A percentile compares a stretch with the other conserved stretches of the same genome.
phyloP scores from a whole-genome alignment of 179 eudicot species.

The Beta lomatogona region DNA sequence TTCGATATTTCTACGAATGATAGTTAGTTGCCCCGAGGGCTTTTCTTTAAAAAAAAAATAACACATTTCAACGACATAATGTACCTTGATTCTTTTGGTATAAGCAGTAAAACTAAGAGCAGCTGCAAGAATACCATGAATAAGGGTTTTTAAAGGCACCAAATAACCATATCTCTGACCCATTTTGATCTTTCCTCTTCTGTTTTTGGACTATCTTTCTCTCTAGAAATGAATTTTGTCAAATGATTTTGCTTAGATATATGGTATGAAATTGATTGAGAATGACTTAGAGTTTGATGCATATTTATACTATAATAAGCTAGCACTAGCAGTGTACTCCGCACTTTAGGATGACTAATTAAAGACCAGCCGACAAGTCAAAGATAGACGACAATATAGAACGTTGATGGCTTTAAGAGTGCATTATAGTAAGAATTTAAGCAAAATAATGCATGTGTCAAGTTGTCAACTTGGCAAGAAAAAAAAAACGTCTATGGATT shows the following conservation, averaged over 20 bases:
- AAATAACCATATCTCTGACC: neutral
- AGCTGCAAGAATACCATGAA: constrained; percentile 13
- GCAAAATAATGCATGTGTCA: neutral
- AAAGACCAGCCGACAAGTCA: neutral
- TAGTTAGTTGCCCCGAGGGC: too few species aligned
- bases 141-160: constrained; percentile 7
- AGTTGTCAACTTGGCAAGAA: neutral
- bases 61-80: too few species aligned
- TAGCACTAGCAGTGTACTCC: neutral
- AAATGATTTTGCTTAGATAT: neutral
- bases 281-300: neutral
- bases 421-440: too few species aligned
- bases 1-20: too few species aligned
- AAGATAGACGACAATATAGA: neutral
- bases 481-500: neutral
- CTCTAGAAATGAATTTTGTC: neutral
- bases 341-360: neutral
- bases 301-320: neutral
- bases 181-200: constrained; percentile 1
- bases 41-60: too few species aligned
- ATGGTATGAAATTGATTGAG: neutral
- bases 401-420: neutral
- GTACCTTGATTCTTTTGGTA: constrained; percentile 27
- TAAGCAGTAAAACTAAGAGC: constrained; percentile 24
- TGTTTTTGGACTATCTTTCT: neutral